Percentiles rank a stretch among this genome's conserved stretches.
These are phyloP conservation scores for Trichophyton benhamiae DNA, from an alignment of 2,329 filamentous ascomycete species.

Conservation along the genomic window DNA sequence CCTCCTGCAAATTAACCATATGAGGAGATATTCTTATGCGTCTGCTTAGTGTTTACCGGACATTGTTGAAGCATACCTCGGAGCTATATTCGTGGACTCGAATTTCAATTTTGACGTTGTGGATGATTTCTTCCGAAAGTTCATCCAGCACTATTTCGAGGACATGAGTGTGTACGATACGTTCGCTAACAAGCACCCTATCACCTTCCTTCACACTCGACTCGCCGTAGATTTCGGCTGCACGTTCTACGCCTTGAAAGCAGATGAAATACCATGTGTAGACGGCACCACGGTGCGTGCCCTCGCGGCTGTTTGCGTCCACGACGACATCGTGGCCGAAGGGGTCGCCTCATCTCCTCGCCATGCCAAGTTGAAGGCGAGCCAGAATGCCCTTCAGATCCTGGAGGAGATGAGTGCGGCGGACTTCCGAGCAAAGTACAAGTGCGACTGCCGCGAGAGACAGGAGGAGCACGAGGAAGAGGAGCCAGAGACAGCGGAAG, in stretches of 20 bases:
- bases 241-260: slow-evolving; percentile 40
- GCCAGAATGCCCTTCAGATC: slow-evolving; percentile 27
- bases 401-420: slow-evolving; percentile 40
- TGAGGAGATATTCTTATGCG: slow-evolving; percentile 26
- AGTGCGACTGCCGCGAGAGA: slow-evolving; percentile 48
- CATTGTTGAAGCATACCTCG: slow-evolving; percentile 77
- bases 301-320: slow-evolving; percentile 63
- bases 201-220: slow-evolving; percentile 56
- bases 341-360: slow-evolving; percentile 51
- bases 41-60: slow-evolving; percentile 54
- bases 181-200: slow-evolving; percentile 76
- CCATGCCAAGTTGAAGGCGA: slow-evolving; percentile 55
- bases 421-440: slow-evolving; percentile 49
- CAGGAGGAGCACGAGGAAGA: neutral
- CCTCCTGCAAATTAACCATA: neutral
- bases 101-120: slow-evolving; percentile 64
- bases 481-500: neutral
- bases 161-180: slow-evolving; percentile 81
- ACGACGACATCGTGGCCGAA: slow-evolving; percentile 54
- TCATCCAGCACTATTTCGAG: slow-evolving; percentile 65
- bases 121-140: slow-evolving; percentile 60
- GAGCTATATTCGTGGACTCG: slow-evolving; percentile 83
- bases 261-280: slow-evolving; percentile 32
- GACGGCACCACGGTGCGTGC: slow-evolving; percentile 41
- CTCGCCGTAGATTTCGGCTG: slow-evolving; percentile 57